phyloP scores from a whole-genome alignment of 805 yeast species.

The Millerozyma miso region DNA sequence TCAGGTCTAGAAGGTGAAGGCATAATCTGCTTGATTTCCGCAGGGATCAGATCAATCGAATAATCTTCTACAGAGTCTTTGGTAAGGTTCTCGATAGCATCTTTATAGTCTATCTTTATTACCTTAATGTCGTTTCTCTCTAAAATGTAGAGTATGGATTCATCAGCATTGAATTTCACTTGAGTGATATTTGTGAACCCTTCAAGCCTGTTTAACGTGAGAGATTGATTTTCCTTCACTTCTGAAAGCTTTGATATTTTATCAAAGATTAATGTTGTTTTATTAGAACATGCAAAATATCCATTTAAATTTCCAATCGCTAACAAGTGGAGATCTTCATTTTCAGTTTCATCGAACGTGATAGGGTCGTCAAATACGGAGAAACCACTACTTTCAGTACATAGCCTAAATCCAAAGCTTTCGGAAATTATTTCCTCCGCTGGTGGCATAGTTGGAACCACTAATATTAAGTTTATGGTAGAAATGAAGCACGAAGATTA shows the following conservation, averaged over 20 bases:
- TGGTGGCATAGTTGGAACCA: slow-evolving; percentile 4
- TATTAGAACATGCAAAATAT: slow-evolving; percentile 31
- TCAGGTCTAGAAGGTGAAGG: slow-evolving; percentile 16
- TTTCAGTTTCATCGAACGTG: slow-evolving; percentile 14
- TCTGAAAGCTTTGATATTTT: background rate
- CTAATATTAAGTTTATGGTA: too few relatives aligned
- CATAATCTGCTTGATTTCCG: slow-evolving; percentile 12
- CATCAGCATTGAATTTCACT: slow-evolving; percentile 25
- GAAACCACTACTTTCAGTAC: slow-evolving; percentile 22
- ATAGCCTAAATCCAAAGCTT: slow-evolving; percentile 34
- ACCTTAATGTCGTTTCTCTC: slow-evolving; percentile 15
- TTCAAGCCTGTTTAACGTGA: slow-evolving; percentile 1
- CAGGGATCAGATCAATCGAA: background rate
- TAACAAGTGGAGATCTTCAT: slow-evolving; percentile 21
- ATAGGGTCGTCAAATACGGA: slow-evolving; percentile 19
- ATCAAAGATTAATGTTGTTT: slow-evolving; percentile 4
- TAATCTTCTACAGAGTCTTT: slow-evolving; percentile 10
- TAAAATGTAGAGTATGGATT: slow-evolving; percentile 23
- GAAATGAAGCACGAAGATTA: too few relatives aligned
- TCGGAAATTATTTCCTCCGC: slow-evolving; percentile 25
- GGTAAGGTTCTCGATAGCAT: background rate
- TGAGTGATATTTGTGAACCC: slow-evolving; percentile 12
- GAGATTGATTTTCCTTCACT: background rate
- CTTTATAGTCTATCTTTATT: slow-evolving; percentile 2
- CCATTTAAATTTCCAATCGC: slow-evolving; percentile 22